Conservation (phyloP, 1,139 yeast genomes). For the Hyphopichia burtonii region DNA sequence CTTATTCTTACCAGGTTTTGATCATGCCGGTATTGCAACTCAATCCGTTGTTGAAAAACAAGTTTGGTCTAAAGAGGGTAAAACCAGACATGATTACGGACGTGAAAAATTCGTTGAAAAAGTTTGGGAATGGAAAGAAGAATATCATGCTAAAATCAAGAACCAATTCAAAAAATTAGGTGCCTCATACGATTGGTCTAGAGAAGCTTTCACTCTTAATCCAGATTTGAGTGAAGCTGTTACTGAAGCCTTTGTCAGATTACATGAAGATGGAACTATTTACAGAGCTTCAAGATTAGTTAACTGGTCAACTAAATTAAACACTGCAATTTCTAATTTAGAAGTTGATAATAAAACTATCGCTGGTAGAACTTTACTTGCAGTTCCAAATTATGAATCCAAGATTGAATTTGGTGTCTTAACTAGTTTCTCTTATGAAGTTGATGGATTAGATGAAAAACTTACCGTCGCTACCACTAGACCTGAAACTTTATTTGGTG, state of each 20-base stretch:
- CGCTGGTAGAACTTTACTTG: conserved; percentile 74
- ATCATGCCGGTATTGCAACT: conserved; percentile 98
- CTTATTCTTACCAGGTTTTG: conserved; percentile 92
- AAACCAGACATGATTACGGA: conserved; percentile 93
- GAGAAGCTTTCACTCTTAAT: conserved; percentile 91
- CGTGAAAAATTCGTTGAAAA: conserved; percentile 84
- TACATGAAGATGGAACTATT: conserved; percentile 93
- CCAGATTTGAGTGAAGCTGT: conserved; percentile 80
- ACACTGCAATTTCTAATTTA: conserved; percentile 92
- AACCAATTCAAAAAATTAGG: conserved; percentile 83
- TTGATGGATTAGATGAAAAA: conserved; percentile 85
- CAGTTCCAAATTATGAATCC: conserved; percentile 88
- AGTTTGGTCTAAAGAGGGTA: conserved; percentile 82
- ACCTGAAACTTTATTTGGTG: conserved; percentile 98
- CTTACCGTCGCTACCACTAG: conserved; percentile 95
- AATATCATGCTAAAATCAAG: conserved; percentile 83
- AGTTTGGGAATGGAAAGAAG: conserved; percentile 99
- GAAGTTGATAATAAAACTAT: conserved; percentile 94
- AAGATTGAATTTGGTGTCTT: conserved; percentile 94
- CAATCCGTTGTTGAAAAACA: conserved; percentile 98
- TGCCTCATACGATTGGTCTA: conserved; percentile 94
- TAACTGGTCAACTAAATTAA: conserved; percentile 93
- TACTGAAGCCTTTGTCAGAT: conserved; percentile 82
- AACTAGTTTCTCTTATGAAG: conserved; percentile 89
- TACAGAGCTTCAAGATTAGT: conserved; percentile 93